Evolutionary conservation across 1,284 basidiomycete species (phyloP), one percentile per base, ranked within the genome.

Genomic region (Leccinum cinnamomeum): DNA sequence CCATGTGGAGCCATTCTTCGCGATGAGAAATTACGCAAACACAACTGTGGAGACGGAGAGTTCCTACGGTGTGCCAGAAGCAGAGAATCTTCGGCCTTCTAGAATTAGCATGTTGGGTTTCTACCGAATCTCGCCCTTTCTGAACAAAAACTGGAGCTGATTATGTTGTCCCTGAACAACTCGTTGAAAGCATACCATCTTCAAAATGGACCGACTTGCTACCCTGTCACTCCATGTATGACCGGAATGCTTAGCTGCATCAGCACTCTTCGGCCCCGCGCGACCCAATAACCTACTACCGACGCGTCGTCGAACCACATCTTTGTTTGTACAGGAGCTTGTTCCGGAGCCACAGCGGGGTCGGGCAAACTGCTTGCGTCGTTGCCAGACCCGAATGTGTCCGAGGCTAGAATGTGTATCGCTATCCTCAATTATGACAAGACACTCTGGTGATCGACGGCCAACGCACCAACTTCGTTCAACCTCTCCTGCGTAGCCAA

Each of bases 251-350:
- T 80, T 53, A 90, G 67, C 63, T 72, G 76, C 10, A 73, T 70
- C 63, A 88, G 70, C n/a, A 82, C 82, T 51, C 64, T 67, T 20
- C 80, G 75, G 2, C 89, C 89, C 25, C 75, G 72, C 30, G 64
- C 66, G 1, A 80, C 82, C 89, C 89, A 91, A 65, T 79, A 78
- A 11, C 59, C 61, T 60, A 84, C 60, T 7, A 78, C 77, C 18
- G 63, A 68, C 10, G 72, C 57, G 56, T 86, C 73, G 53, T 85
- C 81, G 64, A 86, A 90, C 88, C 89, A 91, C 71, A 85, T 77
- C 54, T 57, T 58, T 18, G 56, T 57, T 37, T 56, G 58, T 16
- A 61, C 20, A 53, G 53, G 53, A 37, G 54, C 62, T 51, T 64
- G 62, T 12, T 61, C 61, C 7, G 63, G 23, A 2, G 56, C 57